Evolutionary conservation across 2,329 filamentous ascomycete species (phyloP).

Genomic region (Zarea fungicola): DNA sequence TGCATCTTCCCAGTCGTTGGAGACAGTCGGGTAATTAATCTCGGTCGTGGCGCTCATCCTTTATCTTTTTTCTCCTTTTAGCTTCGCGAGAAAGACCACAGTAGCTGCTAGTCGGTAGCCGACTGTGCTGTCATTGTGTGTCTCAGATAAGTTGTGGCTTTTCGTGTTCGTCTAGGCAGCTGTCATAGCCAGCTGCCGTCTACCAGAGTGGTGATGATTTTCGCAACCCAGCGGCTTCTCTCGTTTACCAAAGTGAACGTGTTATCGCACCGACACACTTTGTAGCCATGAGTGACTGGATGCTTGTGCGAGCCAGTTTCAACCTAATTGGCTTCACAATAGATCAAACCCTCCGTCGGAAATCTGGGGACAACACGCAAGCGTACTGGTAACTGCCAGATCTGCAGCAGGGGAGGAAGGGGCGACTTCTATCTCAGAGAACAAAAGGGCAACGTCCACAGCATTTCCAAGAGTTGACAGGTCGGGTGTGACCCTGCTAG

Average conservation of each 20-base stretch:
- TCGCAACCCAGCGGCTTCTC: no score
- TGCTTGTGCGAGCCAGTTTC: no score
- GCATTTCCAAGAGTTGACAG: neutral
- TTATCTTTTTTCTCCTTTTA: neutral
- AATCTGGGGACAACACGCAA: neutral
- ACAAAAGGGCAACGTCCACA: neutral
- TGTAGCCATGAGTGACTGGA: no score
- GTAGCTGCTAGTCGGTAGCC: neutral
- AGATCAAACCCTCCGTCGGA: neutral
- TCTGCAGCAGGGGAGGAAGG: constrained; percentile 6
- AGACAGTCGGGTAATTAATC: neutral
- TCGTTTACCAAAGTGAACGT: no score
- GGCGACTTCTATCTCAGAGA: neutral
- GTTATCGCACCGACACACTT: no score
- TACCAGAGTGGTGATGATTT: no score
- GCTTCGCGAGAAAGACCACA: neutral
- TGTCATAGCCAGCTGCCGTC: no score
- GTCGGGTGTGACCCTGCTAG: constrained; percentile 4
- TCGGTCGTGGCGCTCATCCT: neutral
- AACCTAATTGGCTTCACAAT: no score
- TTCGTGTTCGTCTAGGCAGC: neutral
- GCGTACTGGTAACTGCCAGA: neutral
- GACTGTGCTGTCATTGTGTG: neutral
- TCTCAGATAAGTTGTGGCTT: constrained; percentile 1
- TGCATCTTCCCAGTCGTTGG: neutral